These are phyloP conservation scores for Tuber melanosporum DNA, from an alignment of 495 filamentous ascomycete species.

Conservation along the genomic window DNA sequence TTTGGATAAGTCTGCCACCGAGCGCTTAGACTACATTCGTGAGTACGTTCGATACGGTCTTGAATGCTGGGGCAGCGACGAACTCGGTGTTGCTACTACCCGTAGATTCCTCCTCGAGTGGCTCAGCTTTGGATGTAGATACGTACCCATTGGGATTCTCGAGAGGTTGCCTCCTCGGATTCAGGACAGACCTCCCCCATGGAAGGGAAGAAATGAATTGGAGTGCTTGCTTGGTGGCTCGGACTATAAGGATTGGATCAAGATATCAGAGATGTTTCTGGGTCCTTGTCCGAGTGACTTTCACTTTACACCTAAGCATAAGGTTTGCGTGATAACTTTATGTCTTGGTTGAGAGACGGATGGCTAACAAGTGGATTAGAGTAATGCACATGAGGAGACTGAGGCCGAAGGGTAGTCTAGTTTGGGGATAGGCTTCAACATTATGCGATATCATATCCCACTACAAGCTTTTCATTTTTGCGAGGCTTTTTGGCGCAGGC, in stretches of 20 bases:
- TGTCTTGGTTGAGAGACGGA: neutral
- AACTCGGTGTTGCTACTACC: slow-evolving; percentile 82
- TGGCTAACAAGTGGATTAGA: slow-evolving; percentile 20
- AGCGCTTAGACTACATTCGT: slow-evolving; percentile 77
- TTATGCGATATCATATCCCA: neutral
- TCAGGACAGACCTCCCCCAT: slow-evolving; percentile 80
- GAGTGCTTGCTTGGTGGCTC: slow-evolving; percentile 83
- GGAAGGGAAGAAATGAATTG: slow-evolving; percentile 74
- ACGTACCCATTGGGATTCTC: slow-evolving; percentile 81
- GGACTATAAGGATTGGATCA: slow-evolving; percentile 96
- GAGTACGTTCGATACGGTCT: slow-evolving; percentile 85
- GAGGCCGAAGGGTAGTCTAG: slow-evolving; percentile 50
- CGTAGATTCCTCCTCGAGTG: slow-evolving; percentile 89
- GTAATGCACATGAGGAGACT: slow-evolving; percentile 47
- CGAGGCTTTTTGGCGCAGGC: neutral
- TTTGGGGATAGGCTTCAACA: neutral
- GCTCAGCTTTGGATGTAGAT: slow-evolving; percentile 77
- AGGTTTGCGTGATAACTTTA: slow-evolving; percentile 44
- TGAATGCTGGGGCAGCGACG: slow-evolving; percentile 89
- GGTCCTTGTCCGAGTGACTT: slow-evolving; percentile 84
- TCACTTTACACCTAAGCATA: slow-evolving; percentile 96
- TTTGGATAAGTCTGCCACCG: slow-evolving; percentile 82
- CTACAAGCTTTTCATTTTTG: neutral
- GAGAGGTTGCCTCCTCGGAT: slow-evolving; percentile 79
- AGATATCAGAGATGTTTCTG: slow-evolving; percentile 98